Base-by-base conservation (phyloP, 768 basidiomycete genomes). In the Crassisporium funariophilum region DNA sequence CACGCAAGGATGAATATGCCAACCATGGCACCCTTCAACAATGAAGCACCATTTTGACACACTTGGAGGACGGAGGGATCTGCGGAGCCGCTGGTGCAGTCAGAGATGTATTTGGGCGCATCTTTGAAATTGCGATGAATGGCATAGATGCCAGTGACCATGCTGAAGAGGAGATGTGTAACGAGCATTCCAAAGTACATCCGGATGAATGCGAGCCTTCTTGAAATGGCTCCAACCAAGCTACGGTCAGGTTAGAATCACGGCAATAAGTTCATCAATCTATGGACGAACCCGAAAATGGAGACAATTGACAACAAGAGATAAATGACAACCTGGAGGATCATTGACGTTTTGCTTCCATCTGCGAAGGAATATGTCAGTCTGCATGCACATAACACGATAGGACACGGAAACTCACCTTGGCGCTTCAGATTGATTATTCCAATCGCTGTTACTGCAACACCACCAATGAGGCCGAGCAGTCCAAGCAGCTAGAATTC, bases 401-500 rank as follows among this genome's bases (percentile, higher is more conserved):
- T n/a, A 33, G 21, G 15, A 23, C 5, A 20, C n/a, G 9, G 16
- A 37, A 12, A 37, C 41, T 23, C 57, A 72, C 69, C 53, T 21
- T 60, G 47, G 16, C 62, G 60, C 42, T 66, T 65, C 8, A 72
- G 44, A 37, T 63, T 68, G 29, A 70, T 63, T 21, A 70, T 66
- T 33, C 69, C 75, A 37, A 63, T 59, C 33, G 72, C 67, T 10
- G 75, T 59, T 25, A 78, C 60, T 21, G 66, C 46, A 35, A 61
- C 65, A 55, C 77, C 78, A 47, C 71, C 69, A 41, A 71, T 35
- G n/a, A 76, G 52, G 36, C 77, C 75, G n/a, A 79, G 62, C 40
- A 77, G 49, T 27, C 67, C 63, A 47, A 76, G 66, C 22, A 76
- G 44, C 75, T 77, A 23, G 36, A 39, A 44, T 31, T 34, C 17